Evolutionary conservation across 768 basidiomycete species (phyloP), one percentile per base, ranked within the genome.

Genomic region (Lentinula guzmanii): DNA sequence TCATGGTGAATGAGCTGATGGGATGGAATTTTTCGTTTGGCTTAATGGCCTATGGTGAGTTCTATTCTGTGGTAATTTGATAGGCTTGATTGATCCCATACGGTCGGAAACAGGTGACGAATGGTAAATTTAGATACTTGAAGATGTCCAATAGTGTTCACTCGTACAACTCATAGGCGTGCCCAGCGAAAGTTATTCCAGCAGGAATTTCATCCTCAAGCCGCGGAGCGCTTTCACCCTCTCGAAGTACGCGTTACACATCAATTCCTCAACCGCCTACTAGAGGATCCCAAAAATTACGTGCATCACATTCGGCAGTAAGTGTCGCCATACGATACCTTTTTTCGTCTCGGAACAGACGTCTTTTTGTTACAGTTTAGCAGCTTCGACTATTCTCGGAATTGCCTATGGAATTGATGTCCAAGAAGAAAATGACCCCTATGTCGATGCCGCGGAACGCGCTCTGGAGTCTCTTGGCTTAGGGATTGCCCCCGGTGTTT

Each of bases 321-420:
- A 58, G 65, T 28, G n/a, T 31, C 35, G 15, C 13, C 6, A 16
- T 2, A 28, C 28, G 33, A 37, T 37, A 21, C 1, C 28, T 28
- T 28, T 28, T 28, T 28, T 61, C 21, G 48, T 41, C 2, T 8
- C n/a, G 13, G 28, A 28, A 0, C 16, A 24, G 1, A 34, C 34
- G n/a, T 13, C 24, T 45, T 55, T 41, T 56, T 43, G 2, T n/a
- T 60, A 39, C 37, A 73, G 70, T 33, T 64, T 72, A 61, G 66
- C 70, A 4, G 70, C 69, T 5, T 62, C 63, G 24, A 62, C 62
- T 11, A 66, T 65, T 15, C 59, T 71, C 8, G 65, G 64, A 6
- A 63, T 70, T 7, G 63, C 71, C 15, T 74, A 74, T 45, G 72
- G 72, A 9, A 60, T 73, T 31, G 64, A 67, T 13, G 64, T 71